Base-by-base conservation (phyloP, 441 rosid species). In the Melastoma candidum region DNA sequence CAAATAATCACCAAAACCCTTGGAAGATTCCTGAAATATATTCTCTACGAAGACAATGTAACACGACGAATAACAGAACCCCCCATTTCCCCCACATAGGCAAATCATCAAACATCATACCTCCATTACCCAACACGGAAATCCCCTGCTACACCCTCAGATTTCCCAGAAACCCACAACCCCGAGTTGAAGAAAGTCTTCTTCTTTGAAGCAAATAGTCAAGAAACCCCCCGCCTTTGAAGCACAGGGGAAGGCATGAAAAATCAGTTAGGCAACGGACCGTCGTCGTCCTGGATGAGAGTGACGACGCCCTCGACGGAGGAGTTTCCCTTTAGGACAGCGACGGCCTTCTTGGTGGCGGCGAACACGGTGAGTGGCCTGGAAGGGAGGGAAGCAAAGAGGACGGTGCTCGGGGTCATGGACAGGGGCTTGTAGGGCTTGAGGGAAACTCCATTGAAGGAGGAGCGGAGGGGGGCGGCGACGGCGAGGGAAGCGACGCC, bases 281-380 rank as follows among this genome's bases (percentile, higher is more conserved):
- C 94, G 58, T 52, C 71, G 46, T 74, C 82, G 4, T 80, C 87
- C 64, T 90, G 98, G 41, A 79, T 66, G 79, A 90, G 69, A 39
- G 85, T 76, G 63, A 75, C 84, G 51, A 87, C 85, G 66, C 98
- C 98, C 79, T 87, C 83, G 24, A 83, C 96, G 46, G 51, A 49
- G 53, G 97, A 84, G 47, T 45, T 73, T 8, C 98, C 96, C 56
- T 74, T 82, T 47, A 90, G 81, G 17, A 87, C 96, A 7, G 93
- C 95, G 0, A 90, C 95, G 8, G 93, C 96, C 59, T 90, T 87
- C 71, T 87, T 87, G 41, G 83, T 32, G 46, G 77, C 22, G 22
- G 22, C 22, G 22, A 17, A 17, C 22, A 17, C 22, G 22, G 22
- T 17, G 22, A 17, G 22, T 17, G 22, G 22, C 22, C 22, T 17